Evolutionary conservation across 345 rosid species (phyloP).

Genomic region (Moringa oleifera): DNA sequence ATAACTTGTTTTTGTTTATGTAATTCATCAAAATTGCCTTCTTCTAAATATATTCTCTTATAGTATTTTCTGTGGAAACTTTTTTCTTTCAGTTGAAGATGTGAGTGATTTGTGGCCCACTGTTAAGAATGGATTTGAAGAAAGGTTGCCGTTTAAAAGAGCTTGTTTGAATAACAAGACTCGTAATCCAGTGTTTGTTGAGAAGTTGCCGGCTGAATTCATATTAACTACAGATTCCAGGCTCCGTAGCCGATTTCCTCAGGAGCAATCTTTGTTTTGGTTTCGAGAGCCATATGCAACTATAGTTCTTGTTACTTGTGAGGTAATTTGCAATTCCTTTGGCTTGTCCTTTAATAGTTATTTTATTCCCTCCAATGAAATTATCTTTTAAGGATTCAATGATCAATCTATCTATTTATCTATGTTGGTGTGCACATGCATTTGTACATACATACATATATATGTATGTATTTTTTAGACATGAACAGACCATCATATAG

Average conservation of each 20-base stretch:
- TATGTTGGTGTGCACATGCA: no score
- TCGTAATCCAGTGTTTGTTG: constrained; percentile 72
- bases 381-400: no score
- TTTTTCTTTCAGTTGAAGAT: constrained; percentile 65
- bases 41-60: constrained; percentile 7
- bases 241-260: constrained; percentile 90
- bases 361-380: no score
- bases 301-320: constrained; percentile 88
- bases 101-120: constrained; percentile 93
- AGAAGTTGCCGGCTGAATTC: constrained; percentile 72
- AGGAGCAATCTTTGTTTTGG: constrained; percentile 80
- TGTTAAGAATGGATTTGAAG: constrained; percentile 64
- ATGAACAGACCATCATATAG: no score
- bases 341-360: not conserved
- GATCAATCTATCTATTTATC: no score
- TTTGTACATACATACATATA: no score
- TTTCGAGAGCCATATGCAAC: constrained; percentile 93
- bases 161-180: constrained; percentile 84
- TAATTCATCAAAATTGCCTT: not conserved
- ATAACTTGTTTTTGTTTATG: not conserved
- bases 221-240: constrained; percentile 87
- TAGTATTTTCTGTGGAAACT: not conserved
- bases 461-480: no score
- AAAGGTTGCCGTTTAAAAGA: constrained; percentile 59
- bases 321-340: constrained; percentile 43